phyloP scores from a whole-genome alignment of 768 basidiomycete species.

The Phanerochaete carnosa region DNA sequence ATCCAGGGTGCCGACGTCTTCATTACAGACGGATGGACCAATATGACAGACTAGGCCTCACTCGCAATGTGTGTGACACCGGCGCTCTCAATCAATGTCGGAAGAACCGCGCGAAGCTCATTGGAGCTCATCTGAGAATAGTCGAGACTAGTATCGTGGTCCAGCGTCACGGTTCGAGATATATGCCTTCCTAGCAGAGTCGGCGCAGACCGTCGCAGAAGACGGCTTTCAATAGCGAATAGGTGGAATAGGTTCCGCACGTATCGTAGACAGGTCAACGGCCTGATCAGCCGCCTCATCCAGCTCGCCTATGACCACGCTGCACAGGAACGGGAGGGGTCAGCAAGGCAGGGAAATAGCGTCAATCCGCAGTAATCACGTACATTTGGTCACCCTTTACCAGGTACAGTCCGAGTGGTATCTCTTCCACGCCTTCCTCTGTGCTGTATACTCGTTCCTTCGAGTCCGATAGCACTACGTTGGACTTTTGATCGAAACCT shows the following conservation, averaged over 20 bases:
- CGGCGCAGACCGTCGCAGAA: not conserved
- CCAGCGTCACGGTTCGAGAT: not conserved
- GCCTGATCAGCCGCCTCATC: conserved; percentile 80
- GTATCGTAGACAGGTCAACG: conserved; percentile 71
- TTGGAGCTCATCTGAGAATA: not conserved
- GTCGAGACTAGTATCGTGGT: not conserved
- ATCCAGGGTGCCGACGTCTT: not conserved
- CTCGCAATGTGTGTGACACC: not conserved
- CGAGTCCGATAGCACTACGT: conserved; percentile 91
- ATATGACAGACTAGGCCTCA: not conserved
- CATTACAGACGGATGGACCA: not conserved
- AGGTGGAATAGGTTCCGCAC: conserved; percentile 83
- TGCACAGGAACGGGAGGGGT: conserved; percentile 23
- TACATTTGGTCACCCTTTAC: conserved; percentile 99
- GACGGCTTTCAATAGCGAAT: conserved; percentile 60
- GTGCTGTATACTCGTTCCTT: conserved; percentile 90
- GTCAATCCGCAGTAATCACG: conserved; percentile 31
- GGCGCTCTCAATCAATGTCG: conserved; percentile 4
- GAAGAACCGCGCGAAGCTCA: conserved; percentile 3
- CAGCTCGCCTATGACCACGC: conserved; percentile 80
- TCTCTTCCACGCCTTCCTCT: conserved; percentile 93
- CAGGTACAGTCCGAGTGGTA: conserved; percentile 91
- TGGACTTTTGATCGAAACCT: conserved; percentile 86
- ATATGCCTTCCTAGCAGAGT: not conserved
- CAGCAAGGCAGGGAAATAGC: not conserved